Conservation (phyloP, 1,284 basidiomycete species). For the Cerrena zonata region DNA sequence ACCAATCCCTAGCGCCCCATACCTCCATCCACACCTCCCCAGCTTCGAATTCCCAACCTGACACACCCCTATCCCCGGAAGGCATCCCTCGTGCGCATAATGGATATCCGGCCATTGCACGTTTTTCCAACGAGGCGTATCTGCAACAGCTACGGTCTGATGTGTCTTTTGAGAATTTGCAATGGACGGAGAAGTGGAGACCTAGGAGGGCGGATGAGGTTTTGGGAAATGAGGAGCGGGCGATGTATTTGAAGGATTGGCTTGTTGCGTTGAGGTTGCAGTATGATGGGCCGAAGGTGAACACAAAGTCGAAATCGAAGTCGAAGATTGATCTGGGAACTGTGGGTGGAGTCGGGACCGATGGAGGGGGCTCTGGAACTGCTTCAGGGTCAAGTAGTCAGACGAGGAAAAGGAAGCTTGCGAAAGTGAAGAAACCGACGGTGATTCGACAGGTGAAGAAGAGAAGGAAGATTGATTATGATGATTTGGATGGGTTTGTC, state of each 20-base stretch:
- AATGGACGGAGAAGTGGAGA: constrained; percentile 75
- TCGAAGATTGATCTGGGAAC: no score
- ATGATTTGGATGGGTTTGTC: constrained; percentile 36
- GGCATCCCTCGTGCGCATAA: constrained; percentile 11
- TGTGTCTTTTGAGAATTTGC: constrained; percentile 2
- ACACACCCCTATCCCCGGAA: not conserved
- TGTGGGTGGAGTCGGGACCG: no score
- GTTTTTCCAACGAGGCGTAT: constrained; percentile 20
- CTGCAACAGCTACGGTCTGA: constrained; percentile 18
- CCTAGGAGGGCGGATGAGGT: constrained; percentile 72
- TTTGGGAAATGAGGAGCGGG: constrained; percentile 74
- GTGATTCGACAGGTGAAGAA: constrained; percentile 17
- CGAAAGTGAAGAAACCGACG: constrained; percentile 12
- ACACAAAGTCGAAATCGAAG: no score
- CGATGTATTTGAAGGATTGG: constrained; percentile 80
- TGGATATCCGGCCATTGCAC: constrained; percentile 50
- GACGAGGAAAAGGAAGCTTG: constrained; percentile 15
- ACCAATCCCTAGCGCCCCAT: not conserved
- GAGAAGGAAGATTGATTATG: constrained; percentile 40
- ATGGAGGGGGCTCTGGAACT: not conserved
- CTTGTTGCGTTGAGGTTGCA: constrained; percentile 64
- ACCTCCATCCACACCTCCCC: not conserved
- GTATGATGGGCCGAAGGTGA: constrained; percentile 35
- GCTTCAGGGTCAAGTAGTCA: constrained; percentile 8
- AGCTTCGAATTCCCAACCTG: not conserved